Conservation (phyloP, 2,329 filamentous ascomycete genomes). For the Curvularia eragrostidis region DNA sequence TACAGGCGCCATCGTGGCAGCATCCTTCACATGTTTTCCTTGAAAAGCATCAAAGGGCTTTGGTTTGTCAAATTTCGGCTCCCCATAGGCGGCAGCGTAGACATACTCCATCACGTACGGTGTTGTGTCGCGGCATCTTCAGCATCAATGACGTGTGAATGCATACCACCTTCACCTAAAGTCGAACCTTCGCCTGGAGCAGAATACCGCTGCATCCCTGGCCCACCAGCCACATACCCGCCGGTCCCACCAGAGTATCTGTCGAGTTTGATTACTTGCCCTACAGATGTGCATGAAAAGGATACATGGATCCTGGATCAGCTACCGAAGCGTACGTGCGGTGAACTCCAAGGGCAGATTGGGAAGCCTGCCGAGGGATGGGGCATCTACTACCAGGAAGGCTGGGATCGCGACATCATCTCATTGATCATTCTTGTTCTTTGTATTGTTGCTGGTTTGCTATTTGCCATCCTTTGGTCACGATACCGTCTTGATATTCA, state of each 20-base stretch:
- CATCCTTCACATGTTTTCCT: slow-evolving; percentile 14
- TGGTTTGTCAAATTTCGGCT: slow-evolving; percentile 32
- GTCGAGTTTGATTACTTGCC: slow-evolving; percentile 26
- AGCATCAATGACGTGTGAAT: slow-evolving; percentile 22
- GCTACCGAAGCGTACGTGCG: slow-evolving; percentile 31
- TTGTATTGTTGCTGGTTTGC: slow-evolving; percentile 24
- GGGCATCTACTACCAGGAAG: slow-evolving; percentile 38
- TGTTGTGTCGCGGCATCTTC: slow-evolving; percentile 17
- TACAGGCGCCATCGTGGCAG: slow-evolving; percentile 18
- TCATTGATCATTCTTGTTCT: slow-evolving; percentile 17
- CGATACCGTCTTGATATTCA: slow-evolving; percentile 32
- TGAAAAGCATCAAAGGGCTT: slow-evolving; percentile 29
- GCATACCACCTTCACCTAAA: slow-evolving; percentile 28
- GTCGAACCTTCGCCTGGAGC: slow-evolving; percentile 31
- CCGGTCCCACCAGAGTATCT: slow-evolving; percentile 32
- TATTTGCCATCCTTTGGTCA: slow-evolving; percentile 34
- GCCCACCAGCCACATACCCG: slow-evolving; percentile 27
- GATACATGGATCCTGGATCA: slow-evolving; percentile 32
- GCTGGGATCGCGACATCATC: slow-evolving; percentile 28
- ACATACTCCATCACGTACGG: slow-evolving; percentile 26
- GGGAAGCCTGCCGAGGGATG: slow-evolving; percentile 36
- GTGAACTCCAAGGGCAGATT: slow-evolving; percentile 23
- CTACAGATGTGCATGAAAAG: slow-evolving; percentile 22
- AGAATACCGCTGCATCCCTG: slow-evolving; percentile 34
- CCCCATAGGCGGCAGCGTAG: slow-evolving; percentile 28